phyloP scores from a whole-genome alignment of 352 stramenopile species.

The Phytophthora europaea region DNA sequence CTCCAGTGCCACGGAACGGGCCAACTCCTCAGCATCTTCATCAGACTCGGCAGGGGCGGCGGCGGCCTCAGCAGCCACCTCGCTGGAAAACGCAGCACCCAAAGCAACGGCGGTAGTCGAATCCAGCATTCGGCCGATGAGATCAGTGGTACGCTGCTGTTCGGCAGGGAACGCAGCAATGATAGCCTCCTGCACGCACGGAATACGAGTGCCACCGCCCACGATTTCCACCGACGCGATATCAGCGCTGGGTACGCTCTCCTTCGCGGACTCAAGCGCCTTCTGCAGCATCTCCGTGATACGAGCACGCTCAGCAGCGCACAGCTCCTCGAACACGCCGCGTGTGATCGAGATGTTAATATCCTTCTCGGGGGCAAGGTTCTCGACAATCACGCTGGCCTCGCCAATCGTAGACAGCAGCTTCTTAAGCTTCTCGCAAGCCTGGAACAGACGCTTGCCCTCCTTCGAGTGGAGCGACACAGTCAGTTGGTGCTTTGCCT shows the following conservation, averaged over 20 bases:
- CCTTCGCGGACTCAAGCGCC: conserved; percentile 56
- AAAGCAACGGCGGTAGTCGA: conserved; percentile 87
- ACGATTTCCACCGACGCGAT: conserved; percentile 90
- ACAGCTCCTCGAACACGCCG: conserved; percentile 79
- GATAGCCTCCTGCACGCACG: conserved; percentile 84
- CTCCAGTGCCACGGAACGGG: conserved; percentile 61
- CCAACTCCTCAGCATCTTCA: conserved; percentile 42
- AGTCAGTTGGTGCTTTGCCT: conserved; percentile 59
- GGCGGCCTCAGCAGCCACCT: conserved; percentile 30
- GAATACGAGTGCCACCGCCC: conserved; percentile 91
- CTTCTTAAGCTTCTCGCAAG: conserved; percentile 91
- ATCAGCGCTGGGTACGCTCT: conserved; percentile 48
- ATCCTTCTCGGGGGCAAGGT: conserved; percentile 85
- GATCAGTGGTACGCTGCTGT: conserved; percentile 35
- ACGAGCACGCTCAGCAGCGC: conserved; percentile 51
- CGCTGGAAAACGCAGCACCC: conserved; percentile 67
- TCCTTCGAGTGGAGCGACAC: conserved; percentile 79
- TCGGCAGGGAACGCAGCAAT: conserved; percentile 64
- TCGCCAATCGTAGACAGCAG: conserved; percentile 89
- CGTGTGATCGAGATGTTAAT: conserved; percentile 80
- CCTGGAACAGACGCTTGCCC: conserved; percentile 88
- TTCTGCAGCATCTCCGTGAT: conserved; percentile 66
- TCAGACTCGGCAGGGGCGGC: conserved; percentile 20
- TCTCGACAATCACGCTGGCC: conserved; percentile 86
- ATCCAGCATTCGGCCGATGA: conserved; percentile 91